These are phyloP conservation scores for Akanthomyces uredinophilus DNA, from an alignment of 2,329 filamentous ascomycete genomes.

Conservation along the genomic window DNA sequence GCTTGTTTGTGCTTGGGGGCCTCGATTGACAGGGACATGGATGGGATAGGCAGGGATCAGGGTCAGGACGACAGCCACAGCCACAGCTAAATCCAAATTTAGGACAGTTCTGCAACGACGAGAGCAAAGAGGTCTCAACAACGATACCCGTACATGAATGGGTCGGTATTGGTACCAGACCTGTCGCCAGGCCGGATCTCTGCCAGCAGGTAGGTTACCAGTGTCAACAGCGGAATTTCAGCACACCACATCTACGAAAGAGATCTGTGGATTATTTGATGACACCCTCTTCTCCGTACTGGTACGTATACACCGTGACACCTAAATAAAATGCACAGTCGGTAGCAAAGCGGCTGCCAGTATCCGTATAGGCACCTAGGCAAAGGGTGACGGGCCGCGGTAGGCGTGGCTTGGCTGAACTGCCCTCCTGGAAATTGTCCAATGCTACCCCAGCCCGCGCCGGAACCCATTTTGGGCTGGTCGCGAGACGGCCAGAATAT, in stretches of 20 bases:
- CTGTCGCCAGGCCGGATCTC: not conserved
- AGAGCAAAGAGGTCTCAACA: not conserved
- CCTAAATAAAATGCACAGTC: too few species aligned
- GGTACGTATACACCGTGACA: too few species aligned
- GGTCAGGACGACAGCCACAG: too few species aligned
- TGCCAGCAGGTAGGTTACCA: not conserved
- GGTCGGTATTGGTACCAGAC: too few species aligned
- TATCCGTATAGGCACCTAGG: too few species aligned
- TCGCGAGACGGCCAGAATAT: not conserved
- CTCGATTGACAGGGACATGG: not conserved
- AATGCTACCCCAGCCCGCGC: not conserved
- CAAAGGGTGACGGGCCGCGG: not conserved
- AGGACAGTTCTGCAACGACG: not conserved
- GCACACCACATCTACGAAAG: not conserved
- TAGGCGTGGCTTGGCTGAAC: conserved; percentile 9
- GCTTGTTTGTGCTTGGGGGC: too few species aligned
- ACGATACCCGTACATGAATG: too few species aligned
- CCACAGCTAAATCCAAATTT: not conserved
- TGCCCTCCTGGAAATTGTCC: conserved; percentile 5
- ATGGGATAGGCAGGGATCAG: not conserved
- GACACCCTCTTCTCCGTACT: too few species aligned
- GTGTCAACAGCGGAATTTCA: not conserved
- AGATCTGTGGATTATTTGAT: not conserved
- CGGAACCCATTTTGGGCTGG: not conserved
- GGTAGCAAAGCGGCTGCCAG: too few species aligned